Percentiles rank a stretch among this genome's conserved stretches.
Evolutionary conservation across 1,284 basidiomycete species (phyloP).

Genomic region (Abortiporus biennis): DNA sequence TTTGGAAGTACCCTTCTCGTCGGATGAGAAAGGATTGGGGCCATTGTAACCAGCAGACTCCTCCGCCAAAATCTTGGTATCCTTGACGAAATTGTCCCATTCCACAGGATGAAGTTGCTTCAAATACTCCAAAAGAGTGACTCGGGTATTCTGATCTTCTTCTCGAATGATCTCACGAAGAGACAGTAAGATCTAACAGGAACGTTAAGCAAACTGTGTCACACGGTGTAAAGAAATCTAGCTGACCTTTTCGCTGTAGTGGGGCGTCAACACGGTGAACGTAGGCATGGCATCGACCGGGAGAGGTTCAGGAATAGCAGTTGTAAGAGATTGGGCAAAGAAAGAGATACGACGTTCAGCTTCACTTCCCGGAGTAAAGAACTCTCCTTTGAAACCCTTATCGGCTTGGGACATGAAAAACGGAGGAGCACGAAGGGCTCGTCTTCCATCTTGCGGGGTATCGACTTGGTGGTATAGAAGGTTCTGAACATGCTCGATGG

Average conservation of each 20-base stretch:
- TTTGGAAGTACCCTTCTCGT: conserved; percentile 86
- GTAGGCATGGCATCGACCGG: conserved; percentile 97
- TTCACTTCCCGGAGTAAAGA: conserved; percentile 90
- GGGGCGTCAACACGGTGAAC: conserved; percentile 92
- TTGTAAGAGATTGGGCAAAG: conserved; percentile 93
- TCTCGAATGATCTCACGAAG: conserved; percentile 95
- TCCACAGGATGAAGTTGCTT: conserved; percentile 98
- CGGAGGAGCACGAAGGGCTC: conserved; percentile 85
- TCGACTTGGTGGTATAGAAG: conserved; percentile 93
- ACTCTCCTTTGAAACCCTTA: conserved; percentile 80
- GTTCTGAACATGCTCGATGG: conserved; percentile 94
- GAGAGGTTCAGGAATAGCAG: conserved; percentile 81
- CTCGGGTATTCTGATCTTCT: conserved; percentile 92
- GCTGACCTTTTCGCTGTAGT: conserved; percentile 89
- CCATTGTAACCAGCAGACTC: conserved; percentile 88
- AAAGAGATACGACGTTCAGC: conserved; percentile 94
- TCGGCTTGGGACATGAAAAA: conserved; percentile 94
- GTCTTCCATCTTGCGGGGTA: conserved; percentile 74
- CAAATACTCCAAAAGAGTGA: conserved; percentile 92
- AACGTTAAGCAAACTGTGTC: background rate
- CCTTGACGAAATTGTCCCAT: conserved; percentile 99
- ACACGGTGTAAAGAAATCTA: background rate
- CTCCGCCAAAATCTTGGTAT: conserved; percentile 98
- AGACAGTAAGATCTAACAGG: conserved; percentile 76
- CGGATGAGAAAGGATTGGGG: conserved; percentile 64